Base-by-base conservation (phyloP, 1,139 yeast species). In the Schwanniomyces etchellsii region DNA sequence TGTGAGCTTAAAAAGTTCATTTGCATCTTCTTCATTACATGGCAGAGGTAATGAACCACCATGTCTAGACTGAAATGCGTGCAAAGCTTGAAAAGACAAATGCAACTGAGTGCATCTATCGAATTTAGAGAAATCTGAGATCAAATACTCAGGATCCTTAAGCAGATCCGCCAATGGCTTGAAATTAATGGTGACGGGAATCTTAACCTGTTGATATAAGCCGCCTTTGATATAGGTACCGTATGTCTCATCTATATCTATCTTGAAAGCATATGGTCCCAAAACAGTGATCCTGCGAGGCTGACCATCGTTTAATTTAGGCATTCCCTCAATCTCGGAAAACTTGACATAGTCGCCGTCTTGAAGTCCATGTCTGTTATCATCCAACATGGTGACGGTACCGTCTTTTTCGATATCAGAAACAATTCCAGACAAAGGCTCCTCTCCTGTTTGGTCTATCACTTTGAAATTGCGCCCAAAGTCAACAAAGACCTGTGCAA, bases 221-320 rank as follows among this genome's bases (percentile, higher is more conserved):
- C 99, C 99, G 27, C 96, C 96, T 48, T 77, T 79, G 32, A 65
- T 56, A 52, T 88, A 91, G 7, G 67, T 59, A 15, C 95, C 95
- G 54, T 57, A 65, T 24, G 57, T 47, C 21, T 62, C 63, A 40
- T 71, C 74, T 34, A 74, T 63, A 30, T 72, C 67, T 40, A 91
- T 76, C 48, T 76, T 79, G 65, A 84, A 91, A 3, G 97, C 94
- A 52, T 77, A 89, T 13, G 98, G 98, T 5, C 98, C 98, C 42
- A 83, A 69, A 2, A 88, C 96, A 52, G 80, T 83, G 34, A 91
- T 74, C 47, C 81, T 81, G 50, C 71, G 77, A 2, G 91, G 76
- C 32, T 70, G 60, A 5, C 86, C 94, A 36, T 78, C 80, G 50
- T 83, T 85, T 39, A 91, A 64, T 40, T 61, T 62, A 3, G 62